Conservation (phyloP, 1,284 basidiomycete genomes). For the Flammula alnicola region DNA sequence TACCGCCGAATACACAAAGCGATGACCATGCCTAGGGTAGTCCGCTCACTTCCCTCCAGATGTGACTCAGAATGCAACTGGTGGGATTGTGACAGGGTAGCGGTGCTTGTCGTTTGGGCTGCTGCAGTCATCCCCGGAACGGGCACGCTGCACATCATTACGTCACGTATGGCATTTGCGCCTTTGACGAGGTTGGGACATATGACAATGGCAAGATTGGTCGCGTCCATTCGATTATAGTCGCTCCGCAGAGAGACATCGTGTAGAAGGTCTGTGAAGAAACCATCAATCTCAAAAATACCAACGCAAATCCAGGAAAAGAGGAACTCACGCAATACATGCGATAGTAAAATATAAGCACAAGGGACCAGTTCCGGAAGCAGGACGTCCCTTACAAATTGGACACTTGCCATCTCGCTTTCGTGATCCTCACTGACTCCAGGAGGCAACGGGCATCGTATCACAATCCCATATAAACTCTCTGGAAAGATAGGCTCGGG, state of each 20-base stretch:
- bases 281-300: slow-evolving; percentile 7
- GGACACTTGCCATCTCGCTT: slow-evolving; percentile 58
- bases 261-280: slow-evolving; percentile 72
- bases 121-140: slow-evolving; percentile 28
- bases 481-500: slow-evolving; percentile 79
- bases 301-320: background rate
- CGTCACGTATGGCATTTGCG: slow-evolving; percentile 68
- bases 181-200: slow-evolving; percentile 79
- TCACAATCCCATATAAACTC: slow-evolving; percentile 64
- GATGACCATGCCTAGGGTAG: slow-evolving; percentile 74
- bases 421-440: slow-evolving; percentile 41
- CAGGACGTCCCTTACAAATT: slow-evolving; percentile 68
- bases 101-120: slow-evolving; percentile 1
- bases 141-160: slow-evolving; percentile 71
- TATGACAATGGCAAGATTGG: slow-evolving; percentile 80
- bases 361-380: slow-evolving; percentile 72
- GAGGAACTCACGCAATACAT: slow-evolving; percentile 66
- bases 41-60: slow-evolving; percentile 45
- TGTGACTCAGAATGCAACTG: slow-evolving; percentile 27
- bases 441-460: slow-evolving; percentile 62
- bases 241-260: slow-evolving; percentile 71
- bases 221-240: slow-evolving; percentile 80
- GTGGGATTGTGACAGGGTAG: background rate
- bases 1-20: slow-evolving; percentile 81
- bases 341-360: slow-evolving; percentile 73